Conservation (phyloP, 2,329 filamentous ascomycete genomes). For the Aspergillus sp. region DNA sequence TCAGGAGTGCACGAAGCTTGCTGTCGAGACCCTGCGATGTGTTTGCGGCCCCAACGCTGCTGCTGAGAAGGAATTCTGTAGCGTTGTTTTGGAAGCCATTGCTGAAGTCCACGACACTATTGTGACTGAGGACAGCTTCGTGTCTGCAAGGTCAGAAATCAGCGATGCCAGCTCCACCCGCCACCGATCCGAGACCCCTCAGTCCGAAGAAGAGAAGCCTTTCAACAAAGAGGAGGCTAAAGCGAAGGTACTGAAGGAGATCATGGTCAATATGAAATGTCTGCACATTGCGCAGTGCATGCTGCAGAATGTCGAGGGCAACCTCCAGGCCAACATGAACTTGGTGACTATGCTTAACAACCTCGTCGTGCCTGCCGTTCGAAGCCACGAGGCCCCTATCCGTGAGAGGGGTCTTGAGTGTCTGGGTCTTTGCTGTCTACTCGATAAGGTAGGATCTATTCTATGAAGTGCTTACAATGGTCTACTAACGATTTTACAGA, state of each 20-base stretch:
- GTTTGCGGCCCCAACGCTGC: slow-evolving; percentile 68
- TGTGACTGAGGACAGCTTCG: slow-evolving; percentile 78
- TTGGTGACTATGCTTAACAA: slow-evolving; percentile 99
- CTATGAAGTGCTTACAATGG: neutral
- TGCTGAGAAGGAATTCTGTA: slow-evolving; percentile 53
- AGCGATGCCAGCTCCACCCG: slow-evolving; percentile 63
- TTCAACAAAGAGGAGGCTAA: slow-evolving; percentile 63
- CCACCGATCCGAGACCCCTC: slow-evolving; percentile 45
- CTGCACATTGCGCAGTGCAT: slow-evolving; percentile 97
- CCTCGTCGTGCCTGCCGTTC: slow-evolving; percentile 89
- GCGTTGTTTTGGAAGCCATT: slow-evolving; percentile 78
- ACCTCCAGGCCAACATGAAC: slow-evolving; percentile 83
- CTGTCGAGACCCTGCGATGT: slow-evolving; percentile 75
- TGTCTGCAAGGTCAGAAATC: slow-evolving; percentile 85
- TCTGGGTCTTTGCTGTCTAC: slow-evolving; percentile 83
- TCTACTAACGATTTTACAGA: slow-evolving; percentile 44
- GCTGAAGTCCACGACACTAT: slow-evolving; percentile 97
- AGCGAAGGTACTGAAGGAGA: slow-evolving; percentile 72
- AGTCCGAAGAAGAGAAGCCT: slow-evolving; percentile 60
- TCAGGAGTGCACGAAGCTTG: slow-evolving; percentile 88
- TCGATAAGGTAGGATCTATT: slow-evolving; percentile 66
- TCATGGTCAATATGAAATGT: slow-evolving; percentile 98
- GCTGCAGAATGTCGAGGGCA: slow-evolving; percentile 87
- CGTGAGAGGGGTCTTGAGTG: slow-evolving; percentile 88
- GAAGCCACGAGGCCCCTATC: slow-evolving; percentile 88